Base-by-base conservation (phyloP, 1,139 yeast species). In the Suhomyces terraborum region DNA sequence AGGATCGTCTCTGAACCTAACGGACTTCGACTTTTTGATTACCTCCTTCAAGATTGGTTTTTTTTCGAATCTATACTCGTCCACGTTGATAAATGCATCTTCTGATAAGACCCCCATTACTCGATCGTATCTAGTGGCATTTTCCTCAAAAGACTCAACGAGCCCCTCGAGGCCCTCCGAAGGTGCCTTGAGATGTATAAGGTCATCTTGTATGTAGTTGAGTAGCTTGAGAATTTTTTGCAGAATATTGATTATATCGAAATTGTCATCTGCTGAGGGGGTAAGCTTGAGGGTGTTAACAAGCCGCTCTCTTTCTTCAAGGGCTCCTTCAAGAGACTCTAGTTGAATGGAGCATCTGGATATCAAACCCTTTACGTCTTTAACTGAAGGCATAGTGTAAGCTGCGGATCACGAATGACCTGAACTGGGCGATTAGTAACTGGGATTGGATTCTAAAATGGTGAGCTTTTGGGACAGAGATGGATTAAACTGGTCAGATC, bases 241-340 rank as follows among this genome's bases (percentile, higher is more conserved):
- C 38, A 82, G 55, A 21, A 67, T 61, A 36, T 64, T 66, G 23
- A 70, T 66, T 29, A 83, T 56, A 43, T 80, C 87, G 41, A 65
- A 66, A 49, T 77, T 79, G 45, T 80, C 87, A 36, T 74, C 69
- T 6, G 68, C 58, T 1, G 82, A 73, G 2, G 84, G 82, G 17
- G 72, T 67, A 25, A 79, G 64, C 32, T 69, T 67, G 25, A 80
- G 65, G 16, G 63, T 58, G 2, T 59, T 53, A 14, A 63, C 54
- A 43, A 80, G 66, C 21, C 80, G 65, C 35, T 65, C 61, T 31
- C 84, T 64, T 54, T 81, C 87, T 25, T 77, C 82, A 8, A 78
- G 36, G 1, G 43, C 38, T n/a, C 52, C 50, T 27, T 42, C 49
- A 10, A 59, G 42, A 37, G 55, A 55, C 17, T 49, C 59, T 10